phyloP scores from a whole-genome alignment of 345 rosid genomes.

The Salix suchowensis region DNA sequence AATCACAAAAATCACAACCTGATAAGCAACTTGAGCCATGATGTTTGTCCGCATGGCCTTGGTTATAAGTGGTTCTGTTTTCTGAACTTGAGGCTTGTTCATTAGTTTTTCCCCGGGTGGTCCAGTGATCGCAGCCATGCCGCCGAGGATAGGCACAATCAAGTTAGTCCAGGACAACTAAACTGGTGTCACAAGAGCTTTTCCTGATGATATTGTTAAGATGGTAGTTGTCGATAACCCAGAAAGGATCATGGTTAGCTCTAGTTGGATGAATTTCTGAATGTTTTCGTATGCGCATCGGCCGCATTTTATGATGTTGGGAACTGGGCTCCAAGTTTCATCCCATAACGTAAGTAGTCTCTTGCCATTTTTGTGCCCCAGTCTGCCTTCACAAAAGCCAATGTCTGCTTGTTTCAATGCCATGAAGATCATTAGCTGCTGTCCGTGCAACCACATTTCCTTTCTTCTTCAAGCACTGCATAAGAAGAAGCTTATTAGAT shows the following conservation, averaged over 20 bases:
- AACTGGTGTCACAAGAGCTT: slow-evolving; percentile 18
- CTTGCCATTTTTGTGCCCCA: slow-evolving; percentile 4
- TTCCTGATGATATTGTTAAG: slow-evolving; percentile 9
- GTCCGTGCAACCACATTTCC: slow-evolving; percentile 21
- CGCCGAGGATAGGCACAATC: slow-evolving; percentile 9
- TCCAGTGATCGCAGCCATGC: slow-evolving; percentile 20
- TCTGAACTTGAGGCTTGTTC: not conserved
- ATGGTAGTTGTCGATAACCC: slow-evolving; percentile 18
- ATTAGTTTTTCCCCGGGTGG: not conserved
- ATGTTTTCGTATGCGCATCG: slow-evolving; percentile 22
- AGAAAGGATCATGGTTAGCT: slow-evolving; percentile 19
- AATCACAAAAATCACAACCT: slow-evolving; percentile 8
- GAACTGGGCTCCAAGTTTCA: not conserved
- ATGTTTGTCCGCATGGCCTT: slow-evolving; percentile 10
- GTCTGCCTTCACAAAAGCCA: not conserved
- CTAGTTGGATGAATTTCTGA: slow-evolving; percentile 26
- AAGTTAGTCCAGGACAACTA: slow-evolving; percentile 20
- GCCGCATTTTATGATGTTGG: not conserved
- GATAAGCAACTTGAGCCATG: slow-evolving; percentile 14
- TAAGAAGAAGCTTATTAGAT: slow-evolving; percentile 16
- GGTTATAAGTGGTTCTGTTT: slow-evolving; percentile 8
- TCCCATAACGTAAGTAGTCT: slow-evolving; percentile 4
- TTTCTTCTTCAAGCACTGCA: slow-evolving; percentile 5
- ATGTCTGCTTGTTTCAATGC: slow-evolving; percentile 20
- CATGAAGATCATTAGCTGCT: slow-evolving; percentile 14